Base-by-base conservation (phyloP, 352 stramenopile species). In the Globisporangium lucens region DNA sequence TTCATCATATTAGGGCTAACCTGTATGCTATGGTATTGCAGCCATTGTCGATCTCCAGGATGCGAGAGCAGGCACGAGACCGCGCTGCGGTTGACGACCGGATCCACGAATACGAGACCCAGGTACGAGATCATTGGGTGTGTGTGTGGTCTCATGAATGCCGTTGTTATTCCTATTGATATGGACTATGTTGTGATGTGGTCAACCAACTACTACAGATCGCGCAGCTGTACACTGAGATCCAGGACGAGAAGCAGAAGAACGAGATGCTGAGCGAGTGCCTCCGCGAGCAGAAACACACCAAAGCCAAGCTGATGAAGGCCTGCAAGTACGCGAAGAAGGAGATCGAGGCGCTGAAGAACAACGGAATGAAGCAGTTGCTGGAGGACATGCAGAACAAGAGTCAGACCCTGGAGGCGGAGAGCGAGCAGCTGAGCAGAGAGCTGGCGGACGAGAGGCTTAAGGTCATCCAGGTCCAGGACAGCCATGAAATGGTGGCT, bases 231-330 rank as follows among this genome's bases (percentile, higher is more conserved):
- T 94, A 91, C 36, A 77, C 86, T 52, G 86, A 94, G 49, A 79
- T 90, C 30, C 71, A 88, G 47, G 73, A 86, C 49, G 81, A 91
- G 61, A 91, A 89, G 61, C 70, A 87, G 33, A 85, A 88, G 51
- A 89, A 84, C 61, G 75, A 87, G 49, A 87, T 89, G 82, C 65
- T 94, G 46, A 75, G 38, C 33, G 82, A 87, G 53, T 89, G 83
- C 33, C 70, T 94, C 3, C 77, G 77, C 3, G 80, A 92, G 30
- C 82, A 91, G 43, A 92, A 94, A 55, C 71, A 79, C 35, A 65
- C 78, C n/a, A 94, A 90, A 49, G 27, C 68, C 0, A 94, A 94
- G 63, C 71, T 88, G 4, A 81, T 91, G 74, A 91, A 90, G 47
- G 84, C 81, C 27, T 91, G 83, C 69, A 92, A 90, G 63, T 72